These are phyloP conservation scores for Termitomyces sp. DNA, from an alignment of 768 basidiomycete genomes.

Conservation along the genomic window DNA sequence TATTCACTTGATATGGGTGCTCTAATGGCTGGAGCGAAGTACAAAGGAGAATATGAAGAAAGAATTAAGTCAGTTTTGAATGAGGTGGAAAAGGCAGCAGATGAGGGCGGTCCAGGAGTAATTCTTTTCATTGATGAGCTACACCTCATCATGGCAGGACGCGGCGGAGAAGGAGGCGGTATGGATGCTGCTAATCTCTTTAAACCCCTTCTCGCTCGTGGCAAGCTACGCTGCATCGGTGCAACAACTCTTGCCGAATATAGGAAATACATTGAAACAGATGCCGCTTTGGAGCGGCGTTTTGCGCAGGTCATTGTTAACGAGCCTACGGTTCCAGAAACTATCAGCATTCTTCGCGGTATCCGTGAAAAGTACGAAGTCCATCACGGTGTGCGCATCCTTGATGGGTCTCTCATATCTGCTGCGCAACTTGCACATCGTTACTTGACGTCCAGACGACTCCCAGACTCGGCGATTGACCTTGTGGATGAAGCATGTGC, in stretches of 20 bases:
- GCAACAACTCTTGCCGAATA: conserved; percentile 94
- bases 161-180: conserved; percentile 76
- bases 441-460: conserved; percentile 76
- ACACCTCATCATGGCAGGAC: conserved; percentile 90
- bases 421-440: conserved; percentile 92
- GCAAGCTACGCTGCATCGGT: conserved; percentile 72
- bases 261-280: conserved; percentile 89
- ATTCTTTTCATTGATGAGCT: conserved; percentile 95
- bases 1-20: conserved; percentile 94
- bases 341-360: conserved; percentile 91
- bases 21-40: conserved; percentile 88
- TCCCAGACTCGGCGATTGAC: conserved; percentile 88
- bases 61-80: conserved; percentile 88
- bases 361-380: conserved; percentile 94
- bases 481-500: conserved; percentile 90
- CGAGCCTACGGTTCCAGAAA: conserved; percentile 84
- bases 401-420: conserved; percentile 81
- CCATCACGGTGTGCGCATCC: conserved; percentile 85
- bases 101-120: conserved; percentile 69
- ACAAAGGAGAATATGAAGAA: conserved; percentile 96
- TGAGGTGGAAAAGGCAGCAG: conserved; percentile 87
- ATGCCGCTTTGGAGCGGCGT: conserved; percentile 84
- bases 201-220: conserved; percentile 88
- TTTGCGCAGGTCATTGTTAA: conserved; percentile 93
- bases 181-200: conserved; percentile 94